phyloP scores from a whole-genome alignment of 805 yeast genomes.

The Candida boleticola region DNA sequence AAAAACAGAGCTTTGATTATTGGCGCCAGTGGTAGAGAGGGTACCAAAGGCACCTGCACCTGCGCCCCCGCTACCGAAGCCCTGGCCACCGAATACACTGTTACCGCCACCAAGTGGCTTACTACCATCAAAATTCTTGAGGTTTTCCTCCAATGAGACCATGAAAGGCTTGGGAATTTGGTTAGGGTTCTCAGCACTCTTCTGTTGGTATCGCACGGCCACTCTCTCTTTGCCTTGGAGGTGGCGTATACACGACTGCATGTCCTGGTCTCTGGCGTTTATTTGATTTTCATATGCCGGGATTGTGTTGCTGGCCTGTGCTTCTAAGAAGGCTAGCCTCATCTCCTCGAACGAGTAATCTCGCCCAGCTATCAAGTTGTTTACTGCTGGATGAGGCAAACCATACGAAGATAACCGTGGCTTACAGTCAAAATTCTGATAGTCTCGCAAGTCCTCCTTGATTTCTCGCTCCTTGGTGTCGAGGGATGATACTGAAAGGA shows the following conservation, averaged over 20 bases:
- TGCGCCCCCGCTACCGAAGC: conserved; percentile 11
- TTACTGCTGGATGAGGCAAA: conserved; percentile 45
- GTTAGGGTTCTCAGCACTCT: conserved; percentile 31
- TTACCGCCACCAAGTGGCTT: conserved; percentile 8
- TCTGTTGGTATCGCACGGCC: conserved; percentile 59
- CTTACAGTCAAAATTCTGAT: conserved; percentile 5
- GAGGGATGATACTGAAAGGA: conserved; percentile 13
- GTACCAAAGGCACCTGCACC: conserved; percentile 10
- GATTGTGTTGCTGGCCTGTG: conserved; percentile 33
- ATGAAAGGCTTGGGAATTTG: conserved; percentile 25
- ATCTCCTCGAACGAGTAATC: conserved; percentile 56
- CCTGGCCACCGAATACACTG: conserved; percentile 9
- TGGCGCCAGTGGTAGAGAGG: not conserved
- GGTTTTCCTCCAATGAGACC: conserved; percentile 25
- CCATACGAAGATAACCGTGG: conserved; percentile 48
- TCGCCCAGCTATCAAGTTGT: conserved; percentile 48
- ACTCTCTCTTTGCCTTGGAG: conserved; percentile 39
- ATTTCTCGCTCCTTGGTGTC: conserved; percentile 17
- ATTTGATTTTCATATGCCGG: conserved; percentile 41
- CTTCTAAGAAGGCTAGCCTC: conserved; percentile 45
- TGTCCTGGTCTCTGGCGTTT: conserved; percentile 44
- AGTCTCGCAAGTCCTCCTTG: conserved; percentile 22
- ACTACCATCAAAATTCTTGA: conserved; percentile 22
- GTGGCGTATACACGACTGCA: conserved; percentile 39
- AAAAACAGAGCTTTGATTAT: conserved; percentile 6